These are phyloP conservation scores for Canariomyces notabilis DNA, from an alignment of 2,329 filamentous ascomycete species.

Conservation along the genomic window DNA sequence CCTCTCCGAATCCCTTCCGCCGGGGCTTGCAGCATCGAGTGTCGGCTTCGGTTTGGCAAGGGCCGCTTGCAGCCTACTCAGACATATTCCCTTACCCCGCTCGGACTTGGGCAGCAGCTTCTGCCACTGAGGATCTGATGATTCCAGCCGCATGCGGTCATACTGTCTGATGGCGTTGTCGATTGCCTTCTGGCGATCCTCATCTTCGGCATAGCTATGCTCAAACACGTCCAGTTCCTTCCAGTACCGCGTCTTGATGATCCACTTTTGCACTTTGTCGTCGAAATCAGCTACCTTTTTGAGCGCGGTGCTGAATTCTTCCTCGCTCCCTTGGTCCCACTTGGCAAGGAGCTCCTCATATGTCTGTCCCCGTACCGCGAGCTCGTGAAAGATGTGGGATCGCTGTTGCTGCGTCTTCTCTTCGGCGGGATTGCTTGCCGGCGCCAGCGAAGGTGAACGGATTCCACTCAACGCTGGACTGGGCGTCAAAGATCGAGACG, in stretches of 20 bases:
- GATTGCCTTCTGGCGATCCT: conserved; percentile 55
- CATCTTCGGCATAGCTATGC: conserved; percentile 50
- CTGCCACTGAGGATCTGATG: conserved; percentile 57
- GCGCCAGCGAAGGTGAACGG: conserved; percentile 48
- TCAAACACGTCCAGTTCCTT: conserved; percentile 62
- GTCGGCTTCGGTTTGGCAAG: conserved; percentile 54
- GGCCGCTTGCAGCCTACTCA: conserved; percentile 57
- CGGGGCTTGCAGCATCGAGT: conserved; percentile 43
- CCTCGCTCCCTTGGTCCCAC: conserved; percentile 42
- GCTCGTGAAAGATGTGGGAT: conserved; percentile 53
- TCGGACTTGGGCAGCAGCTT: conserved; percentile 53
- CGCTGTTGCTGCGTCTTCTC: conserved; percentile 40
- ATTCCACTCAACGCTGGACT: conserved; percentile 54
- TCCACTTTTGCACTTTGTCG: conserved; percentile 46
- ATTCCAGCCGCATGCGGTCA: conserved; percentile 53
- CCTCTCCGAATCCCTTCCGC: conserved; percentile 29
- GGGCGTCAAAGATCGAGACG: conserved; percentile 43
- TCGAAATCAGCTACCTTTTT: conserved; percentile 55
- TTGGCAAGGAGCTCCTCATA: conserved; percentile 45
- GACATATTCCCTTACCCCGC: conserved; percentile 53
- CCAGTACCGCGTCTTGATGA: conserved; percentile 53
- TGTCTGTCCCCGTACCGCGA: conserved; percentile 50
- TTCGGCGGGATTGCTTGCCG: conserved; percentile 46
- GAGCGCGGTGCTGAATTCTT: conserved; percentile 51
- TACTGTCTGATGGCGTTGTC: conserved; percentile 57